Conservation (phyloP, 129 eudicot species). For the Glebionis coronaria region DNA sequence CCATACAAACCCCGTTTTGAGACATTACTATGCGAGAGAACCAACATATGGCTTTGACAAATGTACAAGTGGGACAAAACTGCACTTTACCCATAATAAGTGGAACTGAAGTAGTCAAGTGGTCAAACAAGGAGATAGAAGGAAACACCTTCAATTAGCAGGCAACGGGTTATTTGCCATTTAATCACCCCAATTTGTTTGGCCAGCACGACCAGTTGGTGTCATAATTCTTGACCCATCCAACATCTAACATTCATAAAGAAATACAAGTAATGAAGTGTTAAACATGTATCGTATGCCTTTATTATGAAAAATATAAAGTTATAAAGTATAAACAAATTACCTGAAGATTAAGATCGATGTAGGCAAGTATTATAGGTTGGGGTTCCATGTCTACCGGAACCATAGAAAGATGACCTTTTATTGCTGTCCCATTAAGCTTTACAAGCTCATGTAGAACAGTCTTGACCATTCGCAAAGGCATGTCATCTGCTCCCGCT, state of each 20-base stretch:
- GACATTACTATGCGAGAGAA: too few relatives aligned
- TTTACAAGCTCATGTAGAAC: conserved; percentile 97
- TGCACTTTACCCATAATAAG: too few relatives aligned
- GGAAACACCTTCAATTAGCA: conserved; percentile 63
- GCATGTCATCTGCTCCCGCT: conserved; percentile 99
- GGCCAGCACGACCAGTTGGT: conserved; percentile 83
- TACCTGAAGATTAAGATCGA: conserved; percentile 99
- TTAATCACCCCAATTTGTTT: conserved; percentile 91
- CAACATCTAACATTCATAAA: conserved; percentile 36
- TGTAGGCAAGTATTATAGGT: conserved; percentile 96
- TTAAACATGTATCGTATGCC: background rate
- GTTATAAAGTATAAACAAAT: background rate
- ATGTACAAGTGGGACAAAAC: too few relatives aligned
- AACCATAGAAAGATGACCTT: conserved; percentile 98
- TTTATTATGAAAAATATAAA: background rate
- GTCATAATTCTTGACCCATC: conserved; percentile 99
- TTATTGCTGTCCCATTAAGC: conserved; percentile 95
- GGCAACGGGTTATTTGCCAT: conserved; percentile 71
- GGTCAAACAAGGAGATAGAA: background rate
- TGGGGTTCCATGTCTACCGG: conserved; percentile 97
- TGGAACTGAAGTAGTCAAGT: too few relatives aligned
- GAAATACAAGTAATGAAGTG: conserved; percentile 1
- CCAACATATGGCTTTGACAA: too few relatives aligned
- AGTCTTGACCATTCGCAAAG: conserved; percentile 99
- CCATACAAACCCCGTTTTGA: too few relatives aligned